Base-by-base conservation (phyloP, 306 rosid species). In the Trifolium dubium region DNA sequence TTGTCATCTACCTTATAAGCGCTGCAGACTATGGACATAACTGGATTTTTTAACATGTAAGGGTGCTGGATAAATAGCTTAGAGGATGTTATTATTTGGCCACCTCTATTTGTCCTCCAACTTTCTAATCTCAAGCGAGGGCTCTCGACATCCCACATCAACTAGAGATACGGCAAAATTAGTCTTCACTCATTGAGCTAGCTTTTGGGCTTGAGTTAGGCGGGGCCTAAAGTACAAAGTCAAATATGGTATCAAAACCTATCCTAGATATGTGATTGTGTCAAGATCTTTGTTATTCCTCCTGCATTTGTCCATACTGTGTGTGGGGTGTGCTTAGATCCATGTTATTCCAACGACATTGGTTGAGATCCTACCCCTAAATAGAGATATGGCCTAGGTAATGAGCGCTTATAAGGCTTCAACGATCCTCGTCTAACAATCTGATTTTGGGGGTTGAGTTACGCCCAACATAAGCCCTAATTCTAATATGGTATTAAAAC, bases 11-110 rank as follows among this genome's bases (percentile, higher is more conserved):
- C n/a, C n/a, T n/a, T n/a, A n/a, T n/a, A n/a, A n/a, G n/a, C n/a
- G 74, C 70, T 19, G 54, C 69, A 81, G 55, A 72, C 14, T 59
- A 43, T 34, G 13, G 15, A 17, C 19, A 65, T 35, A 72, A 46
- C 17, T 23, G 69, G 29, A 65, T 23, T 40, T 40, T 44, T 70
- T 5, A 64, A 61, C 59, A 53, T 12, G 29, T 31, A 13, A 31
- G 8, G 69, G 35, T 41, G 37, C 49, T 73, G 44, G 51, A 67
- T 17, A 41, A 68, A 59, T 5, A 73, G 79, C 64, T 31, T 13
- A 17, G 13, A 18, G 12, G 30, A 31, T 8, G 13, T 8, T 53
- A 6, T 53, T 53, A 53, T 53, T 53, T 13, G 60, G 15, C 23
- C 10, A 15, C 55, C 23, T n/a, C 55, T 50, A 50, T 50, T 50